Base-by-base conservation (phyloP, 441 rosid genomes). In the Biscutella laevigata region DNA sequence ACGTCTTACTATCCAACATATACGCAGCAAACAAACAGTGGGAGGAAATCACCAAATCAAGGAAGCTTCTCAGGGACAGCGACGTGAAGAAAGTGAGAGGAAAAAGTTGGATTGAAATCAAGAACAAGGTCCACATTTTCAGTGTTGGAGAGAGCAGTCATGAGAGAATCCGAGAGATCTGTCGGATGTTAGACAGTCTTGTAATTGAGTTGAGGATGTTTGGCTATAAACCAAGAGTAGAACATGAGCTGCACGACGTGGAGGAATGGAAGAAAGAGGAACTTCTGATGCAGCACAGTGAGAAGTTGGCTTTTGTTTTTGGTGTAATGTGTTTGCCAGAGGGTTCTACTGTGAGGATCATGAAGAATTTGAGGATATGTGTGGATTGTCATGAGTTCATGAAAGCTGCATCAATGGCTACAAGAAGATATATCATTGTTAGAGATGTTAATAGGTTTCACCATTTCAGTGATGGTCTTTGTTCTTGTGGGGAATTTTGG, bases 41-140 rank as follows among this genome's bases (percentile, higher is more conserved):
- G 95, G 80, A 75, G 30, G 82, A 74, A 30, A 94, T 74, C 17
- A 81, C 82, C 8, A 68, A 59, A 32, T 49, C 81, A 22, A 74
- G 91, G 62, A 83, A 74, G 73, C 13, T 75, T 33, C 70, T 88
- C 7, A 77, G 77, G 66, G 89, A 79, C 16, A 56, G 54, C 7
- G 69, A 72, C 19, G 73, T 66, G 36, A 82, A 69, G 67, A 91
- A 83, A 42, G 91, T 78, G 45, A 79, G 59, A 64, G 82, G 96
- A 16, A 68, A 62, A 72, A 88, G 96, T 50, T 91, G 96, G 96
- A 77, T 85, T 50, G 86, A 86, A 28, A 68, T 83, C 0, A 80
- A 79, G 47, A 79, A 76, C 60, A 66, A 64, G 63, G 88, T 83
- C 44, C 86, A 88, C 34, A 59, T 32, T 25, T 88, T 91, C 63